Evolutionary conservation across 768 basidiomycete species (phyloP).

Genomic region (Boletus fagicola): DNA sequence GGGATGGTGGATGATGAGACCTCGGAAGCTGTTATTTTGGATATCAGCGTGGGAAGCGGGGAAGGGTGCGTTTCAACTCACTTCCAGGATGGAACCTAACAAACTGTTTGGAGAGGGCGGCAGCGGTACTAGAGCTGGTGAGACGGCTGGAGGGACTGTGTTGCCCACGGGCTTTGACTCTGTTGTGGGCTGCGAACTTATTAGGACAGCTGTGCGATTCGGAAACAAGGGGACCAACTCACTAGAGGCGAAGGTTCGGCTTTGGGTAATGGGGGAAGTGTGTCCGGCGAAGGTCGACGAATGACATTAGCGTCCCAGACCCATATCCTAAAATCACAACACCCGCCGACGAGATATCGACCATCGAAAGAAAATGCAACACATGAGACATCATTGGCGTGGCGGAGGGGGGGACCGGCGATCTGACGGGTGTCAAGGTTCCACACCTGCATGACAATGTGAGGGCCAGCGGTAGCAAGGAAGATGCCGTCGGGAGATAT

Average conservation of each 20-base stretch:
- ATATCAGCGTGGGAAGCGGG: background rate
- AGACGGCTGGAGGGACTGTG: background rate
- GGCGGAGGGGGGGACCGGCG: constrained; percentile 22
- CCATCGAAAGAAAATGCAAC: constrained; percentile 34
- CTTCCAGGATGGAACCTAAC: constrained; percentile 21
- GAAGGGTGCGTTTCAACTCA: background rate
- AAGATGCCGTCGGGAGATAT: constrained; percentile 31
- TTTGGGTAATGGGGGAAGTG: constrained; percentile 11
- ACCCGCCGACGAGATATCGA: constrained; percentile 26
- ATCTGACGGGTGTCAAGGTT: constrained; percentile 24
- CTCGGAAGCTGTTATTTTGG: constrained; percentile 15
- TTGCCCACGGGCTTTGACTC: constrained; percentile 5
- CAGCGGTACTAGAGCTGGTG: constrained; percentile 22
- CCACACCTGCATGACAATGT: constrained; percentile 32
- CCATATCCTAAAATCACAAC: constrained; percentile 32
- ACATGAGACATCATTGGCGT: constrained; percentile 31
- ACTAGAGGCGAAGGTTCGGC: constrained; percentile 13
- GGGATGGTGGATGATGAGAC: constrained; percentile 2
- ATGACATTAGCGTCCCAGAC: constrained; percentile 27
- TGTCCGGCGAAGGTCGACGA: constrained; percentile 13
- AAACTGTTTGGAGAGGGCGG: constrained; percentile 23
- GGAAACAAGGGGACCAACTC: background rate
- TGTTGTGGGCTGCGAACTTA: constrained; percentile 7
- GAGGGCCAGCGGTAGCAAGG: constrained; percentile 34
- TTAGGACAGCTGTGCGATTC: background rate